phyloP scores from a whole-genome alignment of 2,329 filamentous ascomycete species.

The Penicillium sp. region DNA sequence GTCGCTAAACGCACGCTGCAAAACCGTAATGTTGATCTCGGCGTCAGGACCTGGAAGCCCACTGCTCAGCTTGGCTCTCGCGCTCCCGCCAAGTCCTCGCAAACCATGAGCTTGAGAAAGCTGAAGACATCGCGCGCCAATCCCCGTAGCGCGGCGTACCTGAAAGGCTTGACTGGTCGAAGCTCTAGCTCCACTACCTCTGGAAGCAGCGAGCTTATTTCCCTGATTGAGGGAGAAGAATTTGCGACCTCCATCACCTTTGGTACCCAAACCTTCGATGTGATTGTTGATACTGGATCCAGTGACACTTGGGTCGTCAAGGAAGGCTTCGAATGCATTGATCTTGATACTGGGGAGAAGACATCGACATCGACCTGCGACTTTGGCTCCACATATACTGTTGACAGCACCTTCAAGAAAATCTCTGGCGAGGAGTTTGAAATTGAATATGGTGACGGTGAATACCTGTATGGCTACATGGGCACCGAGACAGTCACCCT shows the following conservation, averaged over 20 bases:
- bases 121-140: background rate
- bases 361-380: constrained; percentile 10
- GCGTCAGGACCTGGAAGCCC: constrained; percentile 3
- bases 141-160: constrained; percentile 6
- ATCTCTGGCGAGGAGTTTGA: constrained; percentile 24
- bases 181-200: background rate
- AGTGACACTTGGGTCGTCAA: constrained; percentile 49
- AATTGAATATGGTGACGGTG: constrained; percentile 27
- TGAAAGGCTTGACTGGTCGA: constrained; percentile 1
- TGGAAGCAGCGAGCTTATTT: constrained; percentile 11
- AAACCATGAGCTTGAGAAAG: constrained; percentile 7
- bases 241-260: constrained; percentile 21
- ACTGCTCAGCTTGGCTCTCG: background rate
- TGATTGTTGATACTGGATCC: constrained; percentile 50
- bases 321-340: constrained; percentile 35
- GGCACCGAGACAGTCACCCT: constrained; percentile 24
- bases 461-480: constrained; percentile 21
- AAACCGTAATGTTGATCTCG: background rate
- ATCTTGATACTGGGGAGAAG: constrained; percentile 11
- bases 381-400: constrained; percentile 21
- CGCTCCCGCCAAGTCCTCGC: background rate
- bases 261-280: constrained; percentile 32
- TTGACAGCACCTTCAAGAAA: constrained; percentile 10
- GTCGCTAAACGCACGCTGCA: background rate
- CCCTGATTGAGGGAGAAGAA: constrained; percentile 15